These are phyloP conservation scores for Boletellus dicymbophilus DNA, from an alignment of 1,284 basidiomycete species.

Conservation along the genomic window DNA sequence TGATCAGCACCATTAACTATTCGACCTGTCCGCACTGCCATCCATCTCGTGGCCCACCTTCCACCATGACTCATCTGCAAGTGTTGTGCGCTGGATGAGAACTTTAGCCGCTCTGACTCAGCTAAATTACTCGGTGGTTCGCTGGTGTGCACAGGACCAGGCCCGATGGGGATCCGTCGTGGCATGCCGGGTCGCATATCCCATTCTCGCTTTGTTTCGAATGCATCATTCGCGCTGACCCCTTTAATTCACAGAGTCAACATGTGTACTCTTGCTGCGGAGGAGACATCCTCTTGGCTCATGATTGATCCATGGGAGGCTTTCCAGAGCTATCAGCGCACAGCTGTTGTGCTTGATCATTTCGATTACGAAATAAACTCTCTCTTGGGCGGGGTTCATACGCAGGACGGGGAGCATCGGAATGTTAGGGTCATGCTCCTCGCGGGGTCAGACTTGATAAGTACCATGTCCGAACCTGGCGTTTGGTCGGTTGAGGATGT, in stretches of 20 bases:
- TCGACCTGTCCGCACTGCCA: background rate
- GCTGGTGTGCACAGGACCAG: too few relatives aligned
- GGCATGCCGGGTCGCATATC: slow-evolving; percentile 5
- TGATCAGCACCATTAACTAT: slow-evolving; percentile 16
- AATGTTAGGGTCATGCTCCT: slow-evolving; percentile 87
- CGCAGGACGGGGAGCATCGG: slow-evolving; percentile 63
- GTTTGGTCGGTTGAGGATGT: slow-evolving; percentile 97
- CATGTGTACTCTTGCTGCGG: slow-evolving; percentile 88
- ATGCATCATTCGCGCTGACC: slow-evolving; percentile 15
- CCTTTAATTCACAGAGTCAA: slow-evolving; percentile 67
- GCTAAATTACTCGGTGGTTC: slow-evolving; percentile 15
- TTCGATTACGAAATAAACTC: slow-evolving; percentile 94
- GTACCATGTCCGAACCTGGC: slow-evolving; percentile 98
- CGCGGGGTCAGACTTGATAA: slow-evolving; percentile 96
- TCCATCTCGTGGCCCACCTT: slow-evolving; percentile 2
- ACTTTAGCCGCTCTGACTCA: too few relatives aligned
- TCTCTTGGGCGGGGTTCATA: slow-evolving; percentile 69
- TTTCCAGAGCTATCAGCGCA: slow-evolving; percentile 92
- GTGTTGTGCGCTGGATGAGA: slow-evolving; percentile 8
- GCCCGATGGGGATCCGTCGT: too few relatives aligned
- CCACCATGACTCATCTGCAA: slow-evolving; percentile 1
- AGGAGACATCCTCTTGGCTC: slow-evolving; percentile 77
- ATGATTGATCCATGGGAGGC: slow-evolving; percentile 99
- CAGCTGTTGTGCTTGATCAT: slow-evolving; percentile 94
- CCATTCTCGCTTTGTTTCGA: slow-evolving; percentile 1